These are phyloP conservation scores for Leucaena leucocephala DNA, from an alignment of 306 rosid species.

Conservation along the genomic window DNA sequence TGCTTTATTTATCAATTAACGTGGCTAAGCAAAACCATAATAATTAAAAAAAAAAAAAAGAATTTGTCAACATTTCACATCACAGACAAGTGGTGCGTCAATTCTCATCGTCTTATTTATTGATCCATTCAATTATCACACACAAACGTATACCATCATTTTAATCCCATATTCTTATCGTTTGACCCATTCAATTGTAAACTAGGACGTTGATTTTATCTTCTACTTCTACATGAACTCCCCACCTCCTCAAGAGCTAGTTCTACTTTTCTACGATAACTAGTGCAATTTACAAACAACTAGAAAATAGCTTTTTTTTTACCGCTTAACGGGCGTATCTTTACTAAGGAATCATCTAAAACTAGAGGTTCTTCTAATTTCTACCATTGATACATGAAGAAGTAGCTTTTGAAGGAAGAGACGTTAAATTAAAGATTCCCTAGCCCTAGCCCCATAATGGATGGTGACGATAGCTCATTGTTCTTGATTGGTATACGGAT, in stretches of 20 bases:
- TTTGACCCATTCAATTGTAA: background rate
- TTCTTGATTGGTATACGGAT: background rate
- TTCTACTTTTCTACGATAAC: background rate
- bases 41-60: too few species aligned
- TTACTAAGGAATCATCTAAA: too few species aligned
- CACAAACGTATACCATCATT: background rate
- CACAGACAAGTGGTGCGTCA: slow-evolving; percentile 3
- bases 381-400: background rate
- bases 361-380: background rate
- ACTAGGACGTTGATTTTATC: background rate
- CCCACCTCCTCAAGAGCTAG: background rate
- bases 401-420: background rate
- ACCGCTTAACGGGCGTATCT: background rate
- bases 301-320: background rate
- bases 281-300: background rate
- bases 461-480: background rate
- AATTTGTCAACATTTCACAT: background rate
- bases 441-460: background rate
- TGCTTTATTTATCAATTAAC: background rate
- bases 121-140: background rate
- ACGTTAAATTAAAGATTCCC: background rate
- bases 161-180: background rate
- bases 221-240: background rate
- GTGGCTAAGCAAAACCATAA: background rate
- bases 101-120: slow-evolving; percentile 2